A percentile compares a stretch with the other conserved stretches of the same genome.
These are phyloP conservation scores for Colletotrichum sp. DNA, from an alignment of 2,329 filamentous ascomycete species.

Conservation along the genomic window DNA sequence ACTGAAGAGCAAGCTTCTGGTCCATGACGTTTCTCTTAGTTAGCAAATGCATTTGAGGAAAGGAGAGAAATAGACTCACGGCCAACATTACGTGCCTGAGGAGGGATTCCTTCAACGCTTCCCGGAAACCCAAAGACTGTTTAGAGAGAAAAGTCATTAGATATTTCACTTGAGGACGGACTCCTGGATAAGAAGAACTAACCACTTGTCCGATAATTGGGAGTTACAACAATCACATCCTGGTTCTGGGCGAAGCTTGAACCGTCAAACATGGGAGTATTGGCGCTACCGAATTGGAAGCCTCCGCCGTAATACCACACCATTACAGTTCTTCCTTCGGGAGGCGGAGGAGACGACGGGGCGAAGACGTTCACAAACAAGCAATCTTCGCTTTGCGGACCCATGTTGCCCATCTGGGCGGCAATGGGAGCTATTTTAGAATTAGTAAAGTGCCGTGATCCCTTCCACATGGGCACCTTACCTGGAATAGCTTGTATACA, in stretches of 20 bases:
- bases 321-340: neutral
- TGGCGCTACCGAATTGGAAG: neutral
- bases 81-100: neutral
- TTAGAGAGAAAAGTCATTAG: neutral
- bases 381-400: neutral
- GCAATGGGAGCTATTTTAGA: neutral
- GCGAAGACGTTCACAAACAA: neutral
- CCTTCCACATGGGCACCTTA: neutral
- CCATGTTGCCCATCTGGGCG: neutral
- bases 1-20: conserved; percentile 37
- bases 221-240: neutral
- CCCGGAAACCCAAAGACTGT: neutral
- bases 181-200: neutral
- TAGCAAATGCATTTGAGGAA: neutral
- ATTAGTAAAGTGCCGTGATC: neutral
- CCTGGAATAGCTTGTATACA: neutral
- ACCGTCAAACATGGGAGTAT: neutral
- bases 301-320: neutral
- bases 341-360: neutral
- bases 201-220: neutral
- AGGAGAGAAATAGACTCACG: neutral
- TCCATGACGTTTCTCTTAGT: conserved; percentile 14
- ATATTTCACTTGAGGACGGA: neutral
- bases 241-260: neutral
- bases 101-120: neutral